These are phyloP conservation scores for Yamadazyma taylorii DNA, from an alignment of 1,139 yeast genomes.

Conservation along the genomic window DNA sequence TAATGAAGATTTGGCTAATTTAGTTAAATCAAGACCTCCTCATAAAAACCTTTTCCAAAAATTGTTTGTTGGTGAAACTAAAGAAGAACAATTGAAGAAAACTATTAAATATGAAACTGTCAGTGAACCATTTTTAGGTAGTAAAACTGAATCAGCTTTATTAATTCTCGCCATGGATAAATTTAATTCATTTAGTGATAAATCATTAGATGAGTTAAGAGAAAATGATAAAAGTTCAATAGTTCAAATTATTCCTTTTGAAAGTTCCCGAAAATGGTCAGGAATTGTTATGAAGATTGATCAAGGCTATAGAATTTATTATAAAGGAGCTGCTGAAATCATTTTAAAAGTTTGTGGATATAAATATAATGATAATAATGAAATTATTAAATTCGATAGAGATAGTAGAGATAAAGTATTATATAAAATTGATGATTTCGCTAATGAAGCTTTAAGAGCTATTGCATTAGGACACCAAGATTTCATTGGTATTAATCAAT, in stretches of 20 bases:
- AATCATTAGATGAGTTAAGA: slow-evolving; percentile 41
- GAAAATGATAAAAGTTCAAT: slow-evolving; percentile 38
- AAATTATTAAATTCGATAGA: slow-evolving; percentile 26
- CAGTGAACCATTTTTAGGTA: slow-evolving; percentile 75
- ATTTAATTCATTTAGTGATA: slow-evolving; percentile 45
- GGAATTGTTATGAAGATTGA: slow-evolving; percentile 63
- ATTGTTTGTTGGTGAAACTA: slow-evolving; percentile 15
- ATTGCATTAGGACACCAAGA: slow-evolving; percentile 82
- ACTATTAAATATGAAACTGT: slow-evolving; percentile 16
- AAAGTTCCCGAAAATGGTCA: slow-evolving; percentile 91
- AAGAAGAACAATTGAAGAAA: slow-evolving; percentile 22
- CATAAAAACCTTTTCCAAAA: slow-evolving; percentile 24
- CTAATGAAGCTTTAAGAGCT: slow-evolving; percentile 79
- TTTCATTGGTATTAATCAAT: slow-evolving; percentile 43
- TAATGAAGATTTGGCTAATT: slow-evolving; percentile 34
- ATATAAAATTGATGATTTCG: slow-evolving; percentile 60
- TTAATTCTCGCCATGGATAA: slow-evolving; percentile 64
- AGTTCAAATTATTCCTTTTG: slow-evolving; percentile 83
- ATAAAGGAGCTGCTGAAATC: slow-evolving; percentile 96
- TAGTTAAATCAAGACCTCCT: slow-evolving; percentile 31
- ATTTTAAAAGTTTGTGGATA: slow-evolving; percentile 61
- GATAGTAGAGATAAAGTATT: slow-evolving; percentile 34
- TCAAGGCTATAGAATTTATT: slow-evolving; percentile 58
- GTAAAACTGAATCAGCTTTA: slow-evolving; percentile 92
- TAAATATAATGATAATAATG: slow-evolving; percentile 22